Conservation (phyloP, 768 basidiomycete genomes). For the Suillus cothurnatus region DNA sequence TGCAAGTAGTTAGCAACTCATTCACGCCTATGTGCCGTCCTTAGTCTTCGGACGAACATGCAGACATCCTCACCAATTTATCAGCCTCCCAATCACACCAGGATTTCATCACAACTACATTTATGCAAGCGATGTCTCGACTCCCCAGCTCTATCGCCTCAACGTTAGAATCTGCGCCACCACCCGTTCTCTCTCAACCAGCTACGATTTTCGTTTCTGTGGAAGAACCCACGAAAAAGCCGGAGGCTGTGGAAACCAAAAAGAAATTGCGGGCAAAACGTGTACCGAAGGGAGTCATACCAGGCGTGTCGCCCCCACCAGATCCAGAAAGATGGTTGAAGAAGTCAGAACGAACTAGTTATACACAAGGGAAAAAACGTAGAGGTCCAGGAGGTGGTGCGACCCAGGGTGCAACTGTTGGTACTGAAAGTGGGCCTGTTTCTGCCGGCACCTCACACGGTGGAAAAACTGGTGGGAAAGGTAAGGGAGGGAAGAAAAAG, state of each 20-base stretch:
- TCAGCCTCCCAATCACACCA: slow-evolving; percentile 79
- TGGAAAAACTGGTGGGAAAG: slow-evolving; percentile 40
- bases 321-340: slow-evolving; percentile 90
- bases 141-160: slow-evolving; percentile 54
- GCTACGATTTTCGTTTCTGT: slow-evolving; percentile 28
- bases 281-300: slow-evolving; percentile 73
- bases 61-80: slow-evolving; percentile 86
- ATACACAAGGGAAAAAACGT: slow-evolving; percentile 50
- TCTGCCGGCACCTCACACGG: slow-evolving; percentile 22
- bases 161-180: slow-evolving; percentile 62
- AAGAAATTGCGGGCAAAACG: slow-evolving; percentile 64
- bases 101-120: slow-evolving; percentile 79
- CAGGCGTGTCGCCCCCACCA: slow-evolving; percentile 78
- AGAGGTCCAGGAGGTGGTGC: slow-evolving; percentile 60
- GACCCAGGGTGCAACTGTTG: slow-evolving; percentile 58
- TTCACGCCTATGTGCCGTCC: slow-evolving; percentile 11
- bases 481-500: slow-evolving; percentile 73
- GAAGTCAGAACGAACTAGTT: slow-evolving; percentile 76
- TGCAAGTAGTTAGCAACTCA: not conserved
- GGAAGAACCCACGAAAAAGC: slow-evolving; percentile 36
- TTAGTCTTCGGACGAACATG: slow-evolving; percentile 84
- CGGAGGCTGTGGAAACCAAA: slow-evolving; percentile 37
- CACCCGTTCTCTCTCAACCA: slow-evolving; percentile 47
- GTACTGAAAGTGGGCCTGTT: slow-evolving; percentile 27
- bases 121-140: slow-evolving; percentile 61